These are phyloP conservation scores for Colletotrichum chrysophilum DNA, from an alignment of 2,329 filamentous ascomycete genomes.

Conservation along the genomic window DNA sequence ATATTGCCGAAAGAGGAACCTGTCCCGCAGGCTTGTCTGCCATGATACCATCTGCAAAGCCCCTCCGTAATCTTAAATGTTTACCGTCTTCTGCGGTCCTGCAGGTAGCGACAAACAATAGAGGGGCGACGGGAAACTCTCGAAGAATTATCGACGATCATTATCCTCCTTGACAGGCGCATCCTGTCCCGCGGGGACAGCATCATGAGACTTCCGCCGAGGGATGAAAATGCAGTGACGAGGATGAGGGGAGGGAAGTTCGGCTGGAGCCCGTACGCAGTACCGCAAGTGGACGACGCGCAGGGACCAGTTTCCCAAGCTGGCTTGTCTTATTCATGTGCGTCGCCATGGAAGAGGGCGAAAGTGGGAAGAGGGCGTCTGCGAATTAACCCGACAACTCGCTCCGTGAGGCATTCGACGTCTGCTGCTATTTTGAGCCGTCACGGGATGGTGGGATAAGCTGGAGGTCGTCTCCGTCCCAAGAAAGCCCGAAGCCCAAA, in stretches of 20 bases:
- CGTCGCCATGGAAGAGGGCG: neutral
- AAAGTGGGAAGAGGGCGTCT: neutral
- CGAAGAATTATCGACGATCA: constrained; percentile 14
- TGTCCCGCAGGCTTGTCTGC: neutral
- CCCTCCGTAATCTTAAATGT: constrained; percentile 25
- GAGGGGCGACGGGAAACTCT: constrained; percentile 11
- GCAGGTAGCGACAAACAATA: constrained; percentile 17
- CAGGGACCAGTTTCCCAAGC: constrained; percentile 3
- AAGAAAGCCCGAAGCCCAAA: neutral
- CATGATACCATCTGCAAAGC: constrained; percentile 20
- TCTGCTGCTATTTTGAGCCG: constrained; percentile 18
- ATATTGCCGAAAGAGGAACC: constrained; percentile 8
- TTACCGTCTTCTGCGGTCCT: constrained; percentile 15
- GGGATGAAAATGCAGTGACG: neutral
- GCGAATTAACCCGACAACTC: neutral
- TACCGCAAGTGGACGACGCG: neutral
- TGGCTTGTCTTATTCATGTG: constrained; percentile 4
- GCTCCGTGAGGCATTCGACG: neutral
- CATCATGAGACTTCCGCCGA: constrained; percentile 17
- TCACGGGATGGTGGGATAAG: neutral
- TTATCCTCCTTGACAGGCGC: constrained; percentile 16
- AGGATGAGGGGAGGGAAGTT: constrained; percentile 3
- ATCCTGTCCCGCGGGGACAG: constrained; percentile 2
- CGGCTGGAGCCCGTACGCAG: neutral
- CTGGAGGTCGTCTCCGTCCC: neutral